Evolutionary conservation across 2,329 filamentous ascomycete genomes (phyloP), one percentile per base, ranked within the genome.

Genomic region (Grosmannia clavigera): DNA sequence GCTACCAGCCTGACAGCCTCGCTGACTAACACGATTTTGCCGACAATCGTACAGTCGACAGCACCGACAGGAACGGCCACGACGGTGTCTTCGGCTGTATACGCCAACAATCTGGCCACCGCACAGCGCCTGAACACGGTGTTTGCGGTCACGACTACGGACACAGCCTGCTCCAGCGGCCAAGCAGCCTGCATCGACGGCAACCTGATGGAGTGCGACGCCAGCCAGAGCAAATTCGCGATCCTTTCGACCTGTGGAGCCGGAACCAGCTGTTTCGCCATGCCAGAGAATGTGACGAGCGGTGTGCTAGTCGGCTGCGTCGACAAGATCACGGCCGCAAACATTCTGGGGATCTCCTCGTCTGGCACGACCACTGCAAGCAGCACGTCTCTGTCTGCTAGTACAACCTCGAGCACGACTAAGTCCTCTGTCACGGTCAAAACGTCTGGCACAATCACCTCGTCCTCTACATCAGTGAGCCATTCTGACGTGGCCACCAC

Each of bases 171-270:
- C 66, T 66, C 65, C 0, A 58, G 67, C 1, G 72, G 71, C 31
- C 77, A 83, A 61, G 72, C 75, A 3, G 81, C 81, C 5, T 85
- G 82, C 59, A 76, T 84, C 53, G 67, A 72, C 16, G 78, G 79
- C 27, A 73, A 76, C 57, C 66, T 78, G 5, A 80, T 73, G n/a
- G 67, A 67, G 16, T 85, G 82, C 65, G 68, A 69, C 33, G 14
- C 54, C 11, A 61, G 63, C 12, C 61, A 62, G 5, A 76, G 76
- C 22, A 67, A 65, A 0, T 84, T 79, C 65, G 65, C 69, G 4
- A 73, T 82, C 22, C 66, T 65, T 0, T 62, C 68, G 11, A 76
- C 76, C 50, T 71, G 69, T 35, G 51, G 48, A 0, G 57, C 64
- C 1, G 70, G 69, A 11, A 68, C 69, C 54, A 68, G 71, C 55